Base-by-base conservation (phyloP, 768 basidiomycete genomes). In the Sarcodon aspratus region DNA sequence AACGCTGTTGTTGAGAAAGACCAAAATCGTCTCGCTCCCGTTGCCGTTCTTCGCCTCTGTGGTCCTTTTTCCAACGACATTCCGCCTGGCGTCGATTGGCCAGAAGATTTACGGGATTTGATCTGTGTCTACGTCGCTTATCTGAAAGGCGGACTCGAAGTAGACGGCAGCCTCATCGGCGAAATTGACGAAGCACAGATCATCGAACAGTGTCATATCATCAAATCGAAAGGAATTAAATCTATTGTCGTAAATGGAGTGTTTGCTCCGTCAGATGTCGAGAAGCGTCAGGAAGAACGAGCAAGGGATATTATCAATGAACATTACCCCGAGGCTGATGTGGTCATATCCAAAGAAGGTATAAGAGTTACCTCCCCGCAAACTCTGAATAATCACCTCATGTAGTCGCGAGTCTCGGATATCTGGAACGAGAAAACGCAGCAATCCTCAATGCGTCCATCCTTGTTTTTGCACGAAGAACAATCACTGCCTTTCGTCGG, bases 381-480 rank as follows among this genome's bases (percentile, higher is more conserved):
- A 27, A 40, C 47, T 18, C 10, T 46, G 12, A 44, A 49, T 46
- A 44, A 37, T 45, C 46, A 9, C 48, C 27, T 35, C 10, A 33
- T 17, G 0, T 43, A 73, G 78, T 79, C 37, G 79, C 73, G 7
- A 73, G 75, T 56, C 66, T 80, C 18, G 78, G 78, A 33, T 66
- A 82, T 46, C 61, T 82, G 12, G 78, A 80, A 53, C 71, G 82
- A 40, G 82, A 83, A 57, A 83, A 84, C 48, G 82, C 82, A 0
- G 62, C 78, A 11, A 82, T 84, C 51, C 68, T 82, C 51, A 84
- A 83, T 53, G 80, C 80, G 1, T 76, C 80, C 2, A 72, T 83
- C 54, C 68, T 79, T 34, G 61, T 68, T 32, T 83, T 78, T 59
- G 80, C 82, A 0, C 71, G 69, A 45, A 67, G 65, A 44, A 80